Conservation (phyloP, 2,329 filamentous ascomycete species). For the Ceratocystis albifundus region DNA sequence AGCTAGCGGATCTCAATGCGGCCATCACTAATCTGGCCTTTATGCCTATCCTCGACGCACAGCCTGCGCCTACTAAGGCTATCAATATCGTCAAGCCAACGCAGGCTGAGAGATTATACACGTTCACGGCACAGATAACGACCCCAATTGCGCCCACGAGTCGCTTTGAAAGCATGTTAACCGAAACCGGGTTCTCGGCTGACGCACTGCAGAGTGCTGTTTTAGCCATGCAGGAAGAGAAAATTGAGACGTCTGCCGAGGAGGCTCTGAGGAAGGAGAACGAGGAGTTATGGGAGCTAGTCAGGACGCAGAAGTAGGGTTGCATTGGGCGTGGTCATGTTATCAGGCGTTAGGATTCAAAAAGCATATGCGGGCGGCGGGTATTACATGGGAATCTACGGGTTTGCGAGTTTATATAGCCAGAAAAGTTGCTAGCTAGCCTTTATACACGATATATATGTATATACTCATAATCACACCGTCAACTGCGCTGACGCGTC, state of each 20-base stretch:
- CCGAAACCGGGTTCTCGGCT: constrained; percentile 37
- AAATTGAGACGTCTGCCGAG: constrained; percentile 14
- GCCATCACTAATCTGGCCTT: constrained; percentile 75
- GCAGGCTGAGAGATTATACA: constrained; percentile 53
- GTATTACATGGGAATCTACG: neutral
- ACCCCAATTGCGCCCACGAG: constrained; percentile 32
- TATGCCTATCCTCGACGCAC: constrained; percentile 41
- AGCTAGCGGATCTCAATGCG: constrained; percentile 61
- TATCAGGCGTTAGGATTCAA: neutral
- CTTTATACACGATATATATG: constrained; percentile 7
- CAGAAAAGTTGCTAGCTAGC: neutral
- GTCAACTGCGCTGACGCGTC: too few relatives aligned
- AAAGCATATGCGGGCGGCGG: neutral
- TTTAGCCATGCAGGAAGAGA: constrained; percentile 26
- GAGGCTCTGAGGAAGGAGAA: constrained; percentile 27
- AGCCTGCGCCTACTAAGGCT: constrained; percentile 27
- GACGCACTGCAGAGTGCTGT: constrained; percentile 42
- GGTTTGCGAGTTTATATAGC: neutral
- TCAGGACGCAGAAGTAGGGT: constrained; percentile 31
- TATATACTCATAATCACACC: neutral
- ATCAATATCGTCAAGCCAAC: constrained; percentile 69
- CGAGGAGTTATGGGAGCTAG: constrained; percentile 33
- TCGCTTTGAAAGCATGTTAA: constrained; percentile 37
- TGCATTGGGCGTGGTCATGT: constrained; percentile 23
- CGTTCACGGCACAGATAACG: constrained; percentile 51